A percentile compares a stretch with the other conserved stretches of the same genome.
These are phyloP conservation scores for Moniliophthora roreri DNA, from an alignment of 1,284 basidiomycete species.

Conservation along the genomic window DNA sequence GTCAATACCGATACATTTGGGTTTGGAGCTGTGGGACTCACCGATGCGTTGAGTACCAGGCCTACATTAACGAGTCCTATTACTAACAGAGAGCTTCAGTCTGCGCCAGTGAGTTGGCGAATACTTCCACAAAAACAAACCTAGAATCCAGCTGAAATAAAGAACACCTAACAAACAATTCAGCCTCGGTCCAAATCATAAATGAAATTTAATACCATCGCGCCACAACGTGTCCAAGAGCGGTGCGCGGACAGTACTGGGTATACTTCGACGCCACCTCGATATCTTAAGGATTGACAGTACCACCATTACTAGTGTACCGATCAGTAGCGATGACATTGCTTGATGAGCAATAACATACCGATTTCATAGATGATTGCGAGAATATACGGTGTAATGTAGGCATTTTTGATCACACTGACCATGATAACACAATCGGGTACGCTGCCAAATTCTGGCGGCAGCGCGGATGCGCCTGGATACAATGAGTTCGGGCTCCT, in stretches of 20 bases:
- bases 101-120: not conserved
- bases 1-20: not conserved
- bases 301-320: not conserved
- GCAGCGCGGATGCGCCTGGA: not conserved
- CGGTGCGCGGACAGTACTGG: not conserved
- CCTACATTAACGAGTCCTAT: not conserved
- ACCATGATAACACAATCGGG: conserved; percentile 7
- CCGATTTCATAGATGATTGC: conserved; percentile 18
- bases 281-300: not conserved
- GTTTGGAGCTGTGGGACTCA: not conserved
- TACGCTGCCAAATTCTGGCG: not conserved
- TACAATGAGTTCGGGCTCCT: not conserved
- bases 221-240: conserved; percentile 1
- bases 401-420: conserved; percentile 8
- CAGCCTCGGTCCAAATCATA: not conserved
- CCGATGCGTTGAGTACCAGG: not conserved
- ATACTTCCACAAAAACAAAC: not conserved
- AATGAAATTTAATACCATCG: not conserved
- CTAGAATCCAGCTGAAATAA: conserved; percentile 1
- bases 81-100: not conserved
- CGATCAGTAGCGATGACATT: too few relatives aligned
- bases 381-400: conserved; percentile 16
- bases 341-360: too few relatives aligned
- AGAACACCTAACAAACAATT: not conserved
- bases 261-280: not conserved